Base-by-base conservation (phyloP, 2,329 filamentous ascomycete genomes). In the Thermothelomyces thermophilus region DNA sequence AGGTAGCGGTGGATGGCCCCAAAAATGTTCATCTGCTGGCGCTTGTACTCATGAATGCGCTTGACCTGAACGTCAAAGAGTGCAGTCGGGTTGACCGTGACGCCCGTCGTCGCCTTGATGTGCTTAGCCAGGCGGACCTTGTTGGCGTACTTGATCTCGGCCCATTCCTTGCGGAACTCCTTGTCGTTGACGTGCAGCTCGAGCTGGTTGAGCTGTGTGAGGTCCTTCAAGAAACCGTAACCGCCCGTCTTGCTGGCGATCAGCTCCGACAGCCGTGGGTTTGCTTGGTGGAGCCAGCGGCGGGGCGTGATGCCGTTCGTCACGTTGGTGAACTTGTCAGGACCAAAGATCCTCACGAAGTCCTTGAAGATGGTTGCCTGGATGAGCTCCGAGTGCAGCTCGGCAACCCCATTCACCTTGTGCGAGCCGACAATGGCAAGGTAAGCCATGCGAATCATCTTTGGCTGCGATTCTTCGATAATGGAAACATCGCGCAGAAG, bases 291-390 rank as follows among this genome's bases (percentile, higher is more conserved):
- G 51, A 98, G 76, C 93, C 93, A 98, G 65, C 93, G 81, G 62
- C 93, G 81, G 10, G 93, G 93, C 0, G 93, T 98, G 66, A 98
- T 94, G 52, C 93, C 93, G 67, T 98, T 98, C 57, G 93, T 98
- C 57, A 98, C 91, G 62, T 98, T 98, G 51, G 88, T 95, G 70
- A 98, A 98, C 69, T 96, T 96, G 76, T 98, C 93, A 0, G 86
- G 85, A 2, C 93, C 93, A 62, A 93, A 98, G 57, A 98, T 88
- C 60, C 82, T 79, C 52, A 98, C 91, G 69, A 98, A 98, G 68
- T 98, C 93, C 69, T 93, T 96, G 82, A 98, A 97, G 60, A 98
- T 95, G n/a, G 93, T 98, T 0, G 90, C 94, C 75, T 93, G 93
- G 75, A 98, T 95, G 51, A 98, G 76, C 65, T 98, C 93, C 0